These are phyloP conservation scores for Elongisporangium anandrum DNA, from an alignment of 352 stramenopile genomes.

Conservation along the genomic window DNA sequence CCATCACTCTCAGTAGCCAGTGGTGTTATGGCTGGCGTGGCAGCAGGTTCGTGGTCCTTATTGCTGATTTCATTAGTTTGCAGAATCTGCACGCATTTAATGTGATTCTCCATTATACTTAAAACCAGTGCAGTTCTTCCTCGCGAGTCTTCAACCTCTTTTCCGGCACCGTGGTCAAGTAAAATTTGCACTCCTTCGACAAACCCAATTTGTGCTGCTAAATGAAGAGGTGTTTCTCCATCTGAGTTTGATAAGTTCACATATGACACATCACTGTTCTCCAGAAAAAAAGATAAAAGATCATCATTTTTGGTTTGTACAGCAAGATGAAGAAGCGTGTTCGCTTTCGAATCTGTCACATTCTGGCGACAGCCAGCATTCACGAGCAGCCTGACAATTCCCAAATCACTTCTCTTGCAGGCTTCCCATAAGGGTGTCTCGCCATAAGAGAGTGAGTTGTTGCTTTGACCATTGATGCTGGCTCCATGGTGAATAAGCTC, in stretches of 20 bases:
- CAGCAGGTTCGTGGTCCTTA: conserved; percentile 1
- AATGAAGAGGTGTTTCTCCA: conserved; percentile 88
- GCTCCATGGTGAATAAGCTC: conserved; percentile 53
- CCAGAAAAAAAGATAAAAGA: conserved; percentile 71
- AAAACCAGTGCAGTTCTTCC: conserved; percentile 58
- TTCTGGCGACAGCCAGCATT: conserved; percentile 61
- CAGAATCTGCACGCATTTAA: conserved; percentile 60
- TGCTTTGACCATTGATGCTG: conserved; percentile 16
- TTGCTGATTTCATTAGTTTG: conserved; percentile 22
- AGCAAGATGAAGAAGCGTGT: conserved; percentile 81
- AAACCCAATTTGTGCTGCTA: conserved; percentile 58
- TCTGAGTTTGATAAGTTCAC: conserved; percentile 86
- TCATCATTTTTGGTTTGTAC: conserved; percentile 78
- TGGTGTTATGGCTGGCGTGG: conserved; percentile 3
- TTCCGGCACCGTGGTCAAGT: conserved; percentile 32
- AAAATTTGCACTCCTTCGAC: conserved; percentile 33
- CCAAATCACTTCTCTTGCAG: conserved; percentile 31
- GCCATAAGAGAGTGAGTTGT: conserved; percentile 8
- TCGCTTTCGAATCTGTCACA: conserved; percentile 71
- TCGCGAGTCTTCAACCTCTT: conserved; percentile 46
- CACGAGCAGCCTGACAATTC: conserved; percentile 40
- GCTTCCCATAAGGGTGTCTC: conserved; percentile 42
- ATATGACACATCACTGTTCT: conserved; percentile 49
- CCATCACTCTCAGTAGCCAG: conserved; percentile 4
- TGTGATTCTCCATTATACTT: conserved; percentile 67